A percentile compares a stretch with the other conserved stretches of the same genome.
These are phyloP conservation scores for Coniosporium apollinis DNA, from an alignment of 495 filamentous ascomycete species.

Conservation along the genomic window DNA sequence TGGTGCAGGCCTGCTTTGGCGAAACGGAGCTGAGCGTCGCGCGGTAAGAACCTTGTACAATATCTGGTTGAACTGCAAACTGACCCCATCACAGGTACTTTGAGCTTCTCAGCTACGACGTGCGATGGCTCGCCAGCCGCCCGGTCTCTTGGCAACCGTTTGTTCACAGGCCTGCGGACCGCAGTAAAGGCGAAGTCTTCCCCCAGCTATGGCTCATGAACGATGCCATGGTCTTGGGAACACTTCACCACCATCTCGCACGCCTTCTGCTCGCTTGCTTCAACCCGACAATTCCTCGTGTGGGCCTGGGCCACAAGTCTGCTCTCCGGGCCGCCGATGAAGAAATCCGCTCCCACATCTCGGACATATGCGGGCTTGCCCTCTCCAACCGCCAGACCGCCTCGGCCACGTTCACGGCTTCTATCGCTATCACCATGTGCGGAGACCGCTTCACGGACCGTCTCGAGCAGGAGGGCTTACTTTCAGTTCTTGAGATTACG, in stretches of 20 bases:
- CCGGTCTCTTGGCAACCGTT: constrained; percentile 8
- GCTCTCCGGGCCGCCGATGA: constrained; percentile 10
- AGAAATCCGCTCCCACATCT: constrained; percentile 27
- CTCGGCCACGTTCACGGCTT: constrained; percentile 22
- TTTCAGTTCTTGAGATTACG: constrained; percentile 26
- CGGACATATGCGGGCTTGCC: constrained; percentile 33
- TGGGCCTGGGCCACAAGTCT: constrained; percentile 20
- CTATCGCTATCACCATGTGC: constrained; percentile 19
- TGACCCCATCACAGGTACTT: too few species aligned
- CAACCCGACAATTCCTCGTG: constrained; percentile 22
- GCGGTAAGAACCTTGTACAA: too few species aligned
- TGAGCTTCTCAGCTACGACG: constrained; percentile 1
- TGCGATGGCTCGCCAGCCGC: constrained; percentile 7
- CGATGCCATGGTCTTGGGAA: constrained; percentile 22
- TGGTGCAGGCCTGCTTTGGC: constrained; percentile 35
- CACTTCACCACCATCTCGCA: constrained; percentile 24
- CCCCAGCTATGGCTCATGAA: constrained; percentile 26
- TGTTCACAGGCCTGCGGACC: constrained; percentile 5
- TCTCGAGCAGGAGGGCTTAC: constrained; percentile 27
- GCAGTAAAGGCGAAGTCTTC: constrained; percentile 18
- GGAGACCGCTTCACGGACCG: constrained; percentile 29
- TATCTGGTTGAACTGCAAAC: too few species aligned
- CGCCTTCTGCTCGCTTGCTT: constrained; percentile 25
- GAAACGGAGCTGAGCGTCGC: constrained; percentile 5
- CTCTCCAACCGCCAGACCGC: constrained; percentile 32